Conservation (phyloP, 805 yeast species). For the Jamesozyma hellenica region DNA sequence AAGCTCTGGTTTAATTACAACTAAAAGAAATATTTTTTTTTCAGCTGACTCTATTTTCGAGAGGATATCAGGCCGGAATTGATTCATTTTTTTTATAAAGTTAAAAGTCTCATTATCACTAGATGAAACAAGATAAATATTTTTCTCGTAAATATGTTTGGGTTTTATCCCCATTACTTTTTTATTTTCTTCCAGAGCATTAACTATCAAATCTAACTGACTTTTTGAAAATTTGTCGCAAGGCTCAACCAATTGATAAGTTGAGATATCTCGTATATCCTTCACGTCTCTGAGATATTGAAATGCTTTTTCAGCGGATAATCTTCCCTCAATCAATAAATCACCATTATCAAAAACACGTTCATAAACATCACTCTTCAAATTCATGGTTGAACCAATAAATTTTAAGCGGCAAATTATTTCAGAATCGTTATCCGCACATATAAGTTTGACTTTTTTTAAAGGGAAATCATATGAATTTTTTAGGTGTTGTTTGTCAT, state of each 20-base stretch:
- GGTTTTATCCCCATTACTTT: conserved; percentile 18
- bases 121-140: conserved; percentile 30
- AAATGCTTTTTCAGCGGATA: conserved; percentile 16
- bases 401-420: conserved; percentile 9
- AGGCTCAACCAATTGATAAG: conserved; percentile 10
- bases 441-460: conserved; percentile 5
- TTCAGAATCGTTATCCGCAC: conserved; percentile 9
- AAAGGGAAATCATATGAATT: background rate
- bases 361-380: conserved; percentile 7
- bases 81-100: conserved; percentile 2
- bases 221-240: conserved; percentile 9
- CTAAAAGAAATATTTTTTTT: conserved; percentile 9
- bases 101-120: conserved; percentile 12
- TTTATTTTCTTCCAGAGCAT: conserved; percentile 12
- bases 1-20: conserved; percentile 17
- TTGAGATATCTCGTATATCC: conserved; percentile 13
- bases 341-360: conserved; percentile 29
- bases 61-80: background rate
- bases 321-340: conserved; percentile 28
- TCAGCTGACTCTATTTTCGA: conserved; percentile 3
- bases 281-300: conserved; percentile 17
- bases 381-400: conserved; percentile 12
- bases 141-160: conserved; percentile 14
- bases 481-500: background rate
- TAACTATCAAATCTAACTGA: conserved; percentile 11